Evolutionary conservation across 2,329 filamentous ascomycete genomes (phyloP).

Genomic region (Hypoxylon sp.): DNA sequence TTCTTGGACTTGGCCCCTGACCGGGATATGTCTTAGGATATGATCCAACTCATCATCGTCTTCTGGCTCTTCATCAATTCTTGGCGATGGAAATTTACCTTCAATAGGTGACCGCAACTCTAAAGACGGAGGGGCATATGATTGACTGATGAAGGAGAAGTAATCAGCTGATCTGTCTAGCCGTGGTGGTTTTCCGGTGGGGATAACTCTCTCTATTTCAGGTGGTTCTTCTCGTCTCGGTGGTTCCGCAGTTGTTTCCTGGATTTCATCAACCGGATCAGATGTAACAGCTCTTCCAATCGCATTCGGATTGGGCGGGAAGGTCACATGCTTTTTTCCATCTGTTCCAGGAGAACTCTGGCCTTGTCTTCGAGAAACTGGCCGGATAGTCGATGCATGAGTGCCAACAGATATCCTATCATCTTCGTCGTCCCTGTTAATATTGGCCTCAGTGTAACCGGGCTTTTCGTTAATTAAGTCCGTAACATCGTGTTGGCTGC

Average conservation of each 20-base stretch:
- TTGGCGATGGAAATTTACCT: constrained; percentile 41
- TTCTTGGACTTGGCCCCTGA: constrained; percentile 29
- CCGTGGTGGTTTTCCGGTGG: constrained; percentile 33
- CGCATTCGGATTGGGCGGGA: constrained; percentile 32
- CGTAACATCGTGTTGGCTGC: constrained; percentile 19
- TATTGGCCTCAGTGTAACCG: constrained; percentile 17
- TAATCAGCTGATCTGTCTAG: constrained; percentile 50
- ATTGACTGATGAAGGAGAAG: constrained; percentile 52
- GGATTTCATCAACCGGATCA: constrained; percentile 18
- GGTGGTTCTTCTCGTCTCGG: constrained; percentile 4
- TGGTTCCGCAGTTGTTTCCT: constrained; percentile 9
- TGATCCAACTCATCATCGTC: constrained; percentile 42
- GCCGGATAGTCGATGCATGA: constrained; percentile 49
- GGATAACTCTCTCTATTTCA: constrained; percentile 8
- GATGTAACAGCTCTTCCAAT: constrained; percentile 42
- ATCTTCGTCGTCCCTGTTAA: constrained; percentile 41
- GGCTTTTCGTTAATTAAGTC: constrained; percentile 14
- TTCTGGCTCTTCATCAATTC: constrained; percentile 45
- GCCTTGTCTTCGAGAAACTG: constrained; percentile 44
- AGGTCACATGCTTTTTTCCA: constrained; percentile 35
- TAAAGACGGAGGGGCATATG: constrained; percentile 51
- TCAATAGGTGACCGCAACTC: constrained; percentile 49
- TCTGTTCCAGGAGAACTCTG: constrained; percentile 27
- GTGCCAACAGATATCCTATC: constrained; percentile 48
- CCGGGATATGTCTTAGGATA: constrained; percentile 29